These are phyloP conservation scores for Choanephora cucurbitarum DNA, from an alignment of 371 early-diverging fungal species.

Conservation along the genomic window DNA sequence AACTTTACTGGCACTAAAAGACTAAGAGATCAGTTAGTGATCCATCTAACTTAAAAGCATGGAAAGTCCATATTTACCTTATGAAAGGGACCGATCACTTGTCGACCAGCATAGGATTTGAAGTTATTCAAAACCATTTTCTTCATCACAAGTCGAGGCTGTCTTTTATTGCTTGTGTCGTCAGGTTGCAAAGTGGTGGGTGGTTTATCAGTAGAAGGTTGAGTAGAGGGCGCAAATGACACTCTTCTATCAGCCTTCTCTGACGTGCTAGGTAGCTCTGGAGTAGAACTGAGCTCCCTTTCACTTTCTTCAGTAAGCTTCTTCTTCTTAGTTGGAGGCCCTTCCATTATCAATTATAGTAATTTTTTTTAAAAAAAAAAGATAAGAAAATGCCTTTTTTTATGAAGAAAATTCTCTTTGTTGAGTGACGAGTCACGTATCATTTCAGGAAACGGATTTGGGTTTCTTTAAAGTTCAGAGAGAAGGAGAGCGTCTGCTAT, in stretches of 20 bases:
- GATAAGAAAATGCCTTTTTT: not conserved
- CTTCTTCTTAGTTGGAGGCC: slow-evolving; percentile 12
- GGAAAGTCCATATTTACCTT: slow-evolving; percentile 60
- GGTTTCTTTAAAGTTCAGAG: too few species aligned
- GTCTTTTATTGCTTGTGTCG: slow-evolving; percentile 7
- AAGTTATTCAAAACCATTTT: slow-evolving; percentile 94
- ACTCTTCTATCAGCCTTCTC: not conserved
- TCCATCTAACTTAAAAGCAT: not conserved
- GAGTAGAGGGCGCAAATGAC: slow-evolving; percentile 1
- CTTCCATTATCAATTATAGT: slow-evolving; percentile 1
- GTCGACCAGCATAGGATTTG: slow-evolving; percentile 94
- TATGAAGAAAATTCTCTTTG: too few species aligned
- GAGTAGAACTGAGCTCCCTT: not conserved
- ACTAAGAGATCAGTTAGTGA: slow-evolving; percentile 20
- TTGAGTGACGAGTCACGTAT: too few species aligned
- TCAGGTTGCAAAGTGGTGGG: not conserved
- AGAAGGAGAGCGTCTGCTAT: too few species aligned
- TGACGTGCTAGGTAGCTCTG: not conserved
- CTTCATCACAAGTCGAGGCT: slow-evolving; percentile 82
- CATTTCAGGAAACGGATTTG: too few species aligned
- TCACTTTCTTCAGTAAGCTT: slow-evolving; percentile 3
- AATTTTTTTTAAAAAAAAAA: not conserved
- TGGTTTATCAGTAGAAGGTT: slow-evolving; percentile 1
- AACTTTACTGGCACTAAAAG: slow-evolving; percentile 51
- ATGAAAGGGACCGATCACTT: slow-evolving; percentile 97